A percentile compares a stretch with the other conserved stretches of the same genome.
phyloP scores from a whole-genome alignment of 2,329 filamentous ascomycete genomes.

The Colletotrichum lindemuthianum region DNA sequence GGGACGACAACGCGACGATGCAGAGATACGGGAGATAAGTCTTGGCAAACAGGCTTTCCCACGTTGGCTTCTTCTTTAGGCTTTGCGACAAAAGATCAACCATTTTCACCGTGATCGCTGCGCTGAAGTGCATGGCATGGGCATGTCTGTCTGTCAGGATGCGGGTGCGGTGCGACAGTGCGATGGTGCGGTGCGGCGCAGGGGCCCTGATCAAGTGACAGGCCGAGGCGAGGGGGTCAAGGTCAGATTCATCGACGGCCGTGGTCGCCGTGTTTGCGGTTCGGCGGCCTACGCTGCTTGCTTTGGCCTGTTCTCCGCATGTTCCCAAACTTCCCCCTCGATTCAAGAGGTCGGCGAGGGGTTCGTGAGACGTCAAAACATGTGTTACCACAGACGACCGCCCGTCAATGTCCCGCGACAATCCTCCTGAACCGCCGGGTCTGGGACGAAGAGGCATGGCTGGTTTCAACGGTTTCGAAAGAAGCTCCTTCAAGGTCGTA shows the following conservation, averaged over 20 bases:
- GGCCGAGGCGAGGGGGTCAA: neutral
- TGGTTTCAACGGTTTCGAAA: constrained; percentile 34
- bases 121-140: constrained; percentile 3
- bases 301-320: constrained; percentile 21
- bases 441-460: neutral
- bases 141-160: constrained; percentile 7
- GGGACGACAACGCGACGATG: constrained; percentile 7
- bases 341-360: constrained; percentile 1
- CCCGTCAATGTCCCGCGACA: constrained; percentile 30
- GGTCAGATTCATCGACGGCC: neutral
- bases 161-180: no score
- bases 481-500: constrained; percentile 25
- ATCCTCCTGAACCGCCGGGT: constrained; percentile 5
- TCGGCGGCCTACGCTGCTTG: neutral
- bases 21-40: constrained; percentile 22
- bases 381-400: constrained; percentile 18
- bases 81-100: constrained; percentile 15
- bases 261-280: neutral
- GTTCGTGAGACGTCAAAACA: constrained; percentile 21
- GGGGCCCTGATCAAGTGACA: neutral
- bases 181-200: neutral
- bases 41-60: constrained; percentile 17
- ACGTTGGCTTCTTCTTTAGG: constrained; percentile 13
- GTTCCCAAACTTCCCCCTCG: neutral
- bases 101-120: constrained; percentile 2